phyloP scores from a whole-genome alignment of 1,139 yeast genomes.

The Cylindricascospora bacillispora region DNA sequence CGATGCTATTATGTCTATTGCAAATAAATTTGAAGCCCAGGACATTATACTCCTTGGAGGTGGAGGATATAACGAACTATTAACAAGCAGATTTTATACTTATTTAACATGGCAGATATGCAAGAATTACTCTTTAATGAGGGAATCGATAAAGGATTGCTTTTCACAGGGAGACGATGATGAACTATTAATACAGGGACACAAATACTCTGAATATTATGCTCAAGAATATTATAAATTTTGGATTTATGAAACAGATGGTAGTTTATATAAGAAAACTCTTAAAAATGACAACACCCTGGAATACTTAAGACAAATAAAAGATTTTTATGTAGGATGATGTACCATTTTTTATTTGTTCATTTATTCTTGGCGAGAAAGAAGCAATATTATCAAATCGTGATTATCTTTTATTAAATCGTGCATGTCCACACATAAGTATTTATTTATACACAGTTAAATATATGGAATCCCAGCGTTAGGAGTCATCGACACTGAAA shows the following conservation, averaged over 20 bases:
- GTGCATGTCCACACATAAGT: too few relatives aligned
- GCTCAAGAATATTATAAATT: slow-evolving; percentile 38
- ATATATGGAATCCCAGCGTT: too few relatives aligned
- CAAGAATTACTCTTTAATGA: slow-evolving; percentile 4
- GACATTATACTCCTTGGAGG: slow-evolving; percentile 52
- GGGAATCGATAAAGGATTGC: slow-evolving; percentile 1
- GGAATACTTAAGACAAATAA: slow-evolving; percentile 1
- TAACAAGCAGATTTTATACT: slow-evolving; percentile 56
- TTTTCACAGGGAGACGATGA: slow-evolving; percentile 4
- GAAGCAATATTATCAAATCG: too few relatives aligned
- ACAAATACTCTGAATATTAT: slow-evolving; percentile 33
- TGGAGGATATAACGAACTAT: slow-evolving; percentile 59
- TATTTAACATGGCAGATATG: slow-evolving; percentile 35
- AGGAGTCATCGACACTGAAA: slow-evolving; percentile 70
- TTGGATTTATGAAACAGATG: slow-evolving; percentile 31
- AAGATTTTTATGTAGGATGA: slow-evolving; percentile 1
- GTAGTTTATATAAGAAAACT: slow-evolving; percentile 9
- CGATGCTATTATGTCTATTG: slow-evolving; percentile 26
- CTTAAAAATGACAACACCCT: slow-evolving; percentile 15
- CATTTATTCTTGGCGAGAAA: slow-evolving; percentile 1
- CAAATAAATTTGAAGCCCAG: slow-evolving; percentile 23
- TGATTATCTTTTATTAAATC: too few relatives aligned
- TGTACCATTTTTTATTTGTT: slow-evolving; percentile 1
- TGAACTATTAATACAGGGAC: slow-evolving; percentile 42
- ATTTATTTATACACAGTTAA: too few relatives aligned